Conservation (phyloP, 768 basidiomycete species). For the Psilocybe cyanescens region DNA sequence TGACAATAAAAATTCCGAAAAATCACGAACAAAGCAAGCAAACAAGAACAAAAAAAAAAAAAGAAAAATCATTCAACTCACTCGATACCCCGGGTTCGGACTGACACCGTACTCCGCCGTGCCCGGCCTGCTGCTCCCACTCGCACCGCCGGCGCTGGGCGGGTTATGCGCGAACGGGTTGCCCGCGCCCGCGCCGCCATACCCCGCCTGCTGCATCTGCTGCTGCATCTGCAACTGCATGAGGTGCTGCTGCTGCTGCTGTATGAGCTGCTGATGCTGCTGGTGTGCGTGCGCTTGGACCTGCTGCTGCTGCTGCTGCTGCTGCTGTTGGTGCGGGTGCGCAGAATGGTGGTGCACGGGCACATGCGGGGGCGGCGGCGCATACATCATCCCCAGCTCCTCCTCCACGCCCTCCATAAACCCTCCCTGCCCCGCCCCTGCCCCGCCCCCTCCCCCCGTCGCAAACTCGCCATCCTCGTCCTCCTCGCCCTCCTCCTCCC, state of each 20-base stretch:
- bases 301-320: conserved; percentile 12
- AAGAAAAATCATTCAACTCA: background rate
- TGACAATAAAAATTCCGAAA: background rate
- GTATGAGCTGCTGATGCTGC: conserved; percentile 17
- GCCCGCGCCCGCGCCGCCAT: background rate
- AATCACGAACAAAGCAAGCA: background rate
- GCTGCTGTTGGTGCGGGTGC: conserved; percentile 5
- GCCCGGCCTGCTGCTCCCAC: conserved; percentile 8
- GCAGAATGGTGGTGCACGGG: conserved; percentile 15
- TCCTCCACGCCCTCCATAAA: conserved; percentile 27
- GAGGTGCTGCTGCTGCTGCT: conserved; percentile 22
- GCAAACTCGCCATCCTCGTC: conserved; percentile 49
- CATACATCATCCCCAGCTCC: conserved; percentile 32
- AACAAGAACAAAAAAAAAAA: background rate
- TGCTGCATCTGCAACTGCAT: conserved; percentile 17
- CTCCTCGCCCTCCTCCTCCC: conserved; percentile 51
- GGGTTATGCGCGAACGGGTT: conserved; percentile 41
- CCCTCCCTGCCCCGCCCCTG: conserved; percentile 26
- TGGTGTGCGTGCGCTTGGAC: conserved; percentile 2
- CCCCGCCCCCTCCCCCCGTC: conserved; percentile 32
- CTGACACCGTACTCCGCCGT: background rate
- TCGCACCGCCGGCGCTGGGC: conserved; percentile 1
- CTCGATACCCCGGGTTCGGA: background rate
- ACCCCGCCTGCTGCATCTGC: conserved; percentile 8
- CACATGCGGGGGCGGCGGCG: conserved; percentile 16